Conservation (phyloP, 2,329 filamentous ascomycete genomes). For the Aspergillus oerlinghausenensis region DNA sequence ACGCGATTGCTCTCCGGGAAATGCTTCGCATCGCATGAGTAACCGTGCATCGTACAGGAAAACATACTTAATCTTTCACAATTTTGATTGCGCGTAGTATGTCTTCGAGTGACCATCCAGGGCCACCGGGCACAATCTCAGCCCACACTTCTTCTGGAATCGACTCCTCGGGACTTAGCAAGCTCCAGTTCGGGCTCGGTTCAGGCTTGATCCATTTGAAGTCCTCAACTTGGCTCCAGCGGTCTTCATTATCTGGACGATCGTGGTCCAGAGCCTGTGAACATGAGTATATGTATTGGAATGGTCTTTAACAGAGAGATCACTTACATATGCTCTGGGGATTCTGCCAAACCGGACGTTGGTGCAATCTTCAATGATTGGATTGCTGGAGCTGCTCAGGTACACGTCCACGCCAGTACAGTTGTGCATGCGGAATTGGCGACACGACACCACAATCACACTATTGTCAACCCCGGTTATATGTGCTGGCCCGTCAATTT, state of each 20-base stretch:
- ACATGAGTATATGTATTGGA: slow-evolving; percentile 3
- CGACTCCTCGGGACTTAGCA: slow-evolving; percentile 58
- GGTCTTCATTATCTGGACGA: slow-evolving; percentile 48
- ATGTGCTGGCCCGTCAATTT: slow-evolving; percentile 75
- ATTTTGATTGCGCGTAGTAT: slow-evolving; percentile 49
- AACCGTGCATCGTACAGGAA: not conserved
- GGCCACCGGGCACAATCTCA: slow-evolving; percentile 60
- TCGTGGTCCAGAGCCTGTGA: slow-evolving; percentile 28
- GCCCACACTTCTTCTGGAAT: slow-evolving; percentile 65
- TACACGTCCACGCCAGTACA: slow-evolving; percentile 79
- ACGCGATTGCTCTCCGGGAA: not conserved
- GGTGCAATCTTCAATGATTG: slow-evolving; percentile 88
- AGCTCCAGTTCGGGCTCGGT: slow-evolving; percentile 81
- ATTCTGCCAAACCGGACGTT: slow-evolving; percentile 74
- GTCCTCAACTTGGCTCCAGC: slow-evolving; percentile 89
- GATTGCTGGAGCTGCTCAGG: slow-evolving; percentile 72
- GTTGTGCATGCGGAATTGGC: slow-evolving; percentile 92
- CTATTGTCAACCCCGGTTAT: slow-evolving; percentile 70
- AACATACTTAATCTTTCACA: slow-evolving; percentile 2
- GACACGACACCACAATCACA: slow-evolving; percentile 70
- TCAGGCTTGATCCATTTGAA: slow-evolving; percentile 94
- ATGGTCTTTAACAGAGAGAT: not conserved
- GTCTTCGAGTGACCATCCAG: slow-evolving; percentile 59
- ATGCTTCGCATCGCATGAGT: not conserved
- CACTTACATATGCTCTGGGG: slow-evolving; percentile 64